phyloP scores from a whole-genome alignment of 1,139 yeast genomes.

The Magnusiomyces fungicola region DNA sequence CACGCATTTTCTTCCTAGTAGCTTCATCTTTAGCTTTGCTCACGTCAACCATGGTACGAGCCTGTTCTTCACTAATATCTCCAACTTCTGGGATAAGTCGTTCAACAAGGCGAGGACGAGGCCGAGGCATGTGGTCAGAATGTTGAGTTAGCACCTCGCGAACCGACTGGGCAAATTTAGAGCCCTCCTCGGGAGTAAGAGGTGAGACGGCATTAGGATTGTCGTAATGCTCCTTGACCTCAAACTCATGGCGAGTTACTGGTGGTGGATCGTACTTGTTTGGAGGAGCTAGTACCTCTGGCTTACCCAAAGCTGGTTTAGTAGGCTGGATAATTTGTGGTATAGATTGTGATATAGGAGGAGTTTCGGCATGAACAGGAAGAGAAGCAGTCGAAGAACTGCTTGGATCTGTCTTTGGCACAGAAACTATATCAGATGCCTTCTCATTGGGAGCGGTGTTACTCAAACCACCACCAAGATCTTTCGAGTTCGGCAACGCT shows the following conservation, averaged over 20 bases:
- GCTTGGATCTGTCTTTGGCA: no score
- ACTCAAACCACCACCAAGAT: no score
- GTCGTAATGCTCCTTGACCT: no score
- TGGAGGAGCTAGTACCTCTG: neutral
- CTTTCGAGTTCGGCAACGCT: no score
- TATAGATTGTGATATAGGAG: no score
- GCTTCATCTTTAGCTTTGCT: neutral
- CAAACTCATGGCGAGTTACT: no score
- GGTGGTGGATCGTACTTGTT: neutral
- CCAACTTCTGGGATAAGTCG: conserved; percentile 5
- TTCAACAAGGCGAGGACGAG: conserved; percentile 1
- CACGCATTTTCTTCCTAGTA: neutral
- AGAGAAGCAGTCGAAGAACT: no score
- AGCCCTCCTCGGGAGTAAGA: neutral
- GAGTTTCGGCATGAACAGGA: no score
- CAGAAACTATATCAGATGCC: no score
- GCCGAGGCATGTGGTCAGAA: conserved; percentile 1
- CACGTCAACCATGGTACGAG: neutral
- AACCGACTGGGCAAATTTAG: neutral
- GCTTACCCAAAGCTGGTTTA: neutral
- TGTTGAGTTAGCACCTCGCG: neutral
- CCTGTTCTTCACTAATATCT: neutral
- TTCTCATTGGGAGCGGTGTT: no score
- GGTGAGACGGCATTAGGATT: no score
- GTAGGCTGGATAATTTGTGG: neutral